Evolutionary conservation across 2,329 filamentous ascomycete species (phyloP).

Genomic region (Emergomyces orientalis): DNA sequence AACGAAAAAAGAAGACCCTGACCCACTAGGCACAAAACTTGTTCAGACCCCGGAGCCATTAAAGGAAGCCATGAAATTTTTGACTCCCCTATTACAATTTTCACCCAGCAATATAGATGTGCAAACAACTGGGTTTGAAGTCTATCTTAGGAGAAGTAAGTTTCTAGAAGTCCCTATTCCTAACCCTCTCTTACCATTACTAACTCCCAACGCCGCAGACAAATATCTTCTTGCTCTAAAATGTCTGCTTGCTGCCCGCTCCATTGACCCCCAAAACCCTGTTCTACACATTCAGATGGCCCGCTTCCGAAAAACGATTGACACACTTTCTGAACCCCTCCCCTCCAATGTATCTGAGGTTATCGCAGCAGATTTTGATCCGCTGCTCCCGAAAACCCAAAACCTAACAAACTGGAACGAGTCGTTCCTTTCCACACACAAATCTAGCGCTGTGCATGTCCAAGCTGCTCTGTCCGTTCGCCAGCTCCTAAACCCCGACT

Average conservation of each 20-base stretch:
- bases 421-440: constrained; percentile 54
- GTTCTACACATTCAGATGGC: constrained; percentile 66
- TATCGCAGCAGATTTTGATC: constrained; percentile 58
- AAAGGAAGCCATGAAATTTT: constrained; percentile 76
- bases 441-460: constrained; percentile 52
- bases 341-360: constrained; percentile 58
- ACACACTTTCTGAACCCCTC: constrained; percentile 50
- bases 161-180: constrained; percentile 6
- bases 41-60: constrained; percentile 74
- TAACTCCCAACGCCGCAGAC: constrained; percentile 42
- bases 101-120: constrained; percentile 71
- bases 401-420: constrained; percentile 58
- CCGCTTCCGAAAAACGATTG: constrained; percentile 57
- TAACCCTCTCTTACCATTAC: constrained; percentile 13
- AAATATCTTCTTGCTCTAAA: constrained; percentile 83
- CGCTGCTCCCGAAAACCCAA: constrained; percentile 46
- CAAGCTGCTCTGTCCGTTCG: constrained; percentile 55
- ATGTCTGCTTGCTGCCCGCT: constrained; percentile 65
- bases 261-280: constrained; percentile 59
- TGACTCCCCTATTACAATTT: constrained; percentile 70
- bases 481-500: constrained; percentile 49
- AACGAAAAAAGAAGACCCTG: constrained; percentile 78
- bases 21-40: constrained; percentile 73
- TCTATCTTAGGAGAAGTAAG: constrained; percentile 76
- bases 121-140: constrained; percentile 81